Conservation (phyloP, 2,329 filamentous ascomycete genomes). For the Thielaviopsis populi region DNA sequence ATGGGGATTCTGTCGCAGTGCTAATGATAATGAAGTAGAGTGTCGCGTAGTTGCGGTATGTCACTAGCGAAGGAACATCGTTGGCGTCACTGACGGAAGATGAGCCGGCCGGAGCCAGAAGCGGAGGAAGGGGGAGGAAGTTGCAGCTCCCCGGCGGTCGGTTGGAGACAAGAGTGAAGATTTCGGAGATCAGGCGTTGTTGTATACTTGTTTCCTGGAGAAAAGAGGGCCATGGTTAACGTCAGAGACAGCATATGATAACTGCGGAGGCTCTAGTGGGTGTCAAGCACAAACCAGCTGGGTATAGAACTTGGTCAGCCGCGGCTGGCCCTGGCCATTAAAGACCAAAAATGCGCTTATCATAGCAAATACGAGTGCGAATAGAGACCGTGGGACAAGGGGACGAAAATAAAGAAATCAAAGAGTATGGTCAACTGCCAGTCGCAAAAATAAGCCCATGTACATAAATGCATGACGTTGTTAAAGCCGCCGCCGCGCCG, state of each 20-base stretch:
- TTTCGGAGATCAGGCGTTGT: conserved; percentile 90
- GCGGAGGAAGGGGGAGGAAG: conserved; percentile 68
- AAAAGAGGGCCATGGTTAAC: neutral
- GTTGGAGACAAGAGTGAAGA: conserved; percentile 89
- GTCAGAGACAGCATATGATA: neutral
- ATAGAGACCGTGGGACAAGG: neutral
- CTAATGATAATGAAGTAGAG: conserved; percentile 98
- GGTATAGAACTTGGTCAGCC: conserved; percentile 96
- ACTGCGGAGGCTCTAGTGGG: neutral
- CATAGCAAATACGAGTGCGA: conserved; percentile 41
- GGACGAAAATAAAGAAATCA: neutral
- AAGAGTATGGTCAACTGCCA: neutral
- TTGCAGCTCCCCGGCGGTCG: conserved; percentile 88
- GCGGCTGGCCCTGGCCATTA: conserved; percentile 93
- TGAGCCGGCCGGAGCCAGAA: conserved; percentile 48
- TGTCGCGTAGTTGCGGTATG: conserved; percentile 95
- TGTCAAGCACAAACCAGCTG: conserved; percentile 51
- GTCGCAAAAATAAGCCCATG: neutral
- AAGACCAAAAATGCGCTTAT: conserved; percentile 98
- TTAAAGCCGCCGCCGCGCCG: neutral
- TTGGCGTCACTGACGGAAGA: conserved; percentile 51
- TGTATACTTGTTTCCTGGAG: conserved; percentile 86
- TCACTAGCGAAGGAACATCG: conserved; percentile 87
- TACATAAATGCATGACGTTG: neutral
- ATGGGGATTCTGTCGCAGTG: conserved; percentile 86